Evolutionary conservation across 2,329 filamentous ascomycete genomes (phyloP), one percentile per base, ranked within the genome.

Genomic region (Aspergillus quadrilineatus): DNA sequence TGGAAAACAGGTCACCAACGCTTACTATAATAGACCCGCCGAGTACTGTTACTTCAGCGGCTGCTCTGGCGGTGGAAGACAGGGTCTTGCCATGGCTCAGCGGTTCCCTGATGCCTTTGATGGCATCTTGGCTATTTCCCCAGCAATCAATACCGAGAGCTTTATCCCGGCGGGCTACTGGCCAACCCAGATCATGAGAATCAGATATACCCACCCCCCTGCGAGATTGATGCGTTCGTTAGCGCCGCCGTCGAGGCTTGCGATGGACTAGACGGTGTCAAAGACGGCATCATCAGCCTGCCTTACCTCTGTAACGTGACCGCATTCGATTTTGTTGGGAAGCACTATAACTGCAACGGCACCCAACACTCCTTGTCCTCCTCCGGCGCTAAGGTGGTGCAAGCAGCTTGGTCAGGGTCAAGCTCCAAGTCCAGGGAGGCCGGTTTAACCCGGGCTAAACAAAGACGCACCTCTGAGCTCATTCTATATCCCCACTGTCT

Each of bases 121-220:
- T 43, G 67, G 67, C 4, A 65, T 70, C 39, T 39, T 69, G 3
- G 65, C 65, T 14, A 57, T 42, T n/a, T 57, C 65, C 1, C 65
- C 67, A 1, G 60, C 55, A 0, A 39, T 65, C 14, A 52, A 46
- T 14, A 41, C 41, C 15, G 60, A 59, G 2, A 50, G 53, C 8
- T 34, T 64, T 3, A 52, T 44, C 4, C 30, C 56, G 0, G 50
- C 53, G 4, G 49, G 48, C 3, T 57, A 53, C 29, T 65, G 63
- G 63, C 57, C 60, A 6, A 50, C 50, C 4, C 14, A 61, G 4
- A 52, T 58, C 8, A 60, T 62, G 48, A 41, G 56, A 2, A 48
- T 22, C 15, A n/a, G 34, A n/a, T 30, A n/a, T 30, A 50, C 0
- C 53, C 58, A 1, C 56, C 59, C 1, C 22, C 43, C 4, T 65